Conservation (phyloP, 805 yeast genomes). For the Jamesozyma jinghongensis region DNA sequence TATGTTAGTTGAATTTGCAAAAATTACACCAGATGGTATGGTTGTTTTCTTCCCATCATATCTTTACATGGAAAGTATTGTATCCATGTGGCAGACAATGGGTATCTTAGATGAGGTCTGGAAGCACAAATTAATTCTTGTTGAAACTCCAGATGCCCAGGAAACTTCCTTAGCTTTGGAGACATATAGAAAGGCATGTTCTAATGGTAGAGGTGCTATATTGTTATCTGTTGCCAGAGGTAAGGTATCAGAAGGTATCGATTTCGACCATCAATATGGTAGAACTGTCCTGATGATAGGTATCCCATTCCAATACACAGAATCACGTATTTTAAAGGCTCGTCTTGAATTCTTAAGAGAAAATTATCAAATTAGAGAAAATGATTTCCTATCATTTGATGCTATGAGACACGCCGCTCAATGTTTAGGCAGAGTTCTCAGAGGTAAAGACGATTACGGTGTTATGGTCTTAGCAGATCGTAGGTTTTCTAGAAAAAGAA, state of each 20-base stretch:
- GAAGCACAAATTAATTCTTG: constrained; percentile 90
- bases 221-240: constrained; percentile 97
- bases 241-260: constrained; percentile 96
- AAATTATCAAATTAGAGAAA: constrained; percentile 84
- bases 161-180: constrained; percentile 94
- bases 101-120: constrained; percentile 97
- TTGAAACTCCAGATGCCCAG: constrained; percentile 98
- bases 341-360: constrained; percentile 88
- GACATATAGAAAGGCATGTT: constrained; percentile 91
- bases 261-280: constrained; percentile 97
- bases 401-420: constrained; percentile 99
- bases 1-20: constrained; percentile 81
- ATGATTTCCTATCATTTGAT: constrained; percentile 92
- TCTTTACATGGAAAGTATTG: constrained; percentile 94
- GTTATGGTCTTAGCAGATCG: constrained; percentile 97
- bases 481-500: constrained; percentile 76
- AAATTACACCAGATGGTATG: constrained; percentile 95
- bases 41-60: constrained; percentile 97
- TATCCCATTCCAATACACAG: constrained; percentile 98
- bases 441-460: constrained; percentile 99
- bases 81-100: constrained; percentile 98
- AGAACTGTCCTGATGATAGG: constrained; percentile 98
- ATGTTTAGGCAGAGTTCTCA: constrained; percentile 89
- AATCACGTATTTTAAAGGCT: constrained; percentile 90
- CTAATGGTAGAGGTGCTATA: constrained; percentile 96